Evolutionary conservation across 192 early-diverging fungal species (phyloP), one percentile per base, ranked within the genome.

Genomic region (Entomortierella chlamydospora): DNA sequence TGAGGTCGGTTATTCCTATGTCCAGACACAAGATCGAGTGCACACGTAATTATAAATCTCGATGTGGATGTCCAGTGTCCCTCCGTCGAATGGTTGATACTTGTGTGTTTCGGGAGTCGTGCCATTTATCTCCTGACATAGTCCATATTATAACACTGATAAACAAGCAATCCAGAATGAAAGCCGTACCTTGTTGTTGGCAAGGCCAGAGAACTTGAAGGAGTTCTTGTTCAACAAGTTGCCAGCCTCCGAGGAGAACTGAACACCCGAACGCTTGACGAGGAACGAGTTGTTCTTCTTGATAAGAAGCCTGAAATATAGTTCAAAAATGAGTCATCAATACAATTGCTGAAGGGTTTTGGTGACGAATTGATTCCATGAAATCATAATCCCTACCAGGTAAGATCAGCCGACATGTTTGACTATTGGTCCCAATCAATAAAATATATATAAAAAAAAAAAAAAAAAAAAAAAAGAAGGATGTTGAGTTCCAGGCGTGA

Each of bases 151-250:
- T 47, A 47, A 5, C 4, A 20, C 45, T 20, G 45, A 20, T 15
- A 12, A 47, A 5, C 41, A 23, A 12, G 25, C 50, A 51, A 51
- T 9, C 6, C 53, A 13, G 18, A 6, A 28, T 15, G 53, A 55
- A 31, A 29, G 8, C 13, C 18, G 49, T 82, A 90, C 90, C 92
- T 93, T 92, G 61, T 83, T 83, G 89, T 91, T 90, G 66, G 92
- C 92, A 76, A 95, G 50, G 63, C 91, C 92, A 80, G 92, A 91
- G 89, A 86, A 91, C 89, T 95, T 95, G 87, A 86, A 91, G 53
- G 92, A 86, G 89, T 96, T 90, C 73, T 83, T 65, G 85, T 96
- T 95, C 72, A 83, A 82, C 68, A 95, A 83, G 90, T 95, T 95
- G 57, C 86, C 85, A 59, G 86, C 81, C 83, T 95, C 94, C 30